phyloP scores from a whole-genome alignment of 257 asterid genomes.

The Echium plantagineum region DNA sequence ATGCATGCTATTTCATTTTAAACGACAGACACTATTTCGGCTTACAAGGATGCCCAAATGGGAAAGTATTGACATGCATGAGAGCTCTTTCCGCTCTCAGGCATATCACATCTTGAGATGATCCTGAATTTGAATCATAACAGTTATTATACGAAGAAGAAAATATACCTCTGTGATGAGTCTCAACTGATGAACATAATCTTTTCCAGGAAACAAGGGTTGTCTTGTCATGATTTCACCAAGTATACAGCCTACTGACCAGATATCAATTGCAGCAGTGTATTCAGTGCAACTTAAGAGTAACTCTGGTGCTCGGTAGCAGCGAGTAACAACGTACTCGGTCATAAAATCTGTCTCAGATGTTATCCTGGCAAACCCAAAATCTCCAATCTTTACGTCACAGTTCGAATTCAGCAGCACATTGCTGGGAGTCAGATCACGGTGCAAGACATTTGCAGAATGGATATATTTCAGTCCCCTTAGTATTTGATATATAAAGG shows the following conservation, averaged over 20 bases:
- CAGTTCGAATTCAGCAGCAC: slow-evolving; percentile 77
- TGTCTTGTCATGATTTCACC: slow-evolving; percentile 86
- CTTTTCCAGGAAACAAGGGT: slow-evolving; percentile 92
- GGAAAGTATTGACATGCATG: no score
- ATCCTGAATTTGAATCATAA: not conserved
- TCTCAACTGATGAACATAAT: slow-evolving; percentile 94
- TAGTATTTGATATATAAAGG: slow-evolving; percentile 81
- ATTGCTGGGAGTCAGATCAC: slow-evolving; percentile 93
- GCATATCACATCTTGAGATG: no score
- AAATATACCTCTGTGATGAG: no score
- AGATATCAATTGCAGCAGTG: slow-evolving; percentile 91
- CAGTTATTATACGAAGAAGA: no score
- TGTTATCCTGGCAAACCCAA: slow-evolving; percentile 96
- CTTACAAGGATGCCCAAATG: no score
- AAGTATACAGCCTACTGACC: no score
- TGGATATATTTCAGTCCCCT: slow-evolving; percentile 92
- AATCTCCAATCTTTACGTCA: slow-evolving; percentile 83
- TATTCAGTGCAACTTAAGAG: slow-evolving; percentile 91
- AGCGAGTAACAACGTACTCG: no score
- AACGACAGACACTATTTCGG: no score
- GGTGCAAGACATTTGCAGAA: slow-evolving; percentile 89
- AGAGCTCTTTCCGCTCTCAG: no score
- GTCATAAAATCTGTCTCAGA: slow-evolving; percentile 99
- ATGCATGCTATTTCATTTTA: no score
- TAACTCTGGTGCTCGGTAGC: slow-evolving; percentile 98